These are phyloP conservation scores for Xanthoconium separans DNA, from an alignment of 1,284 basidiomycete genomes.

Conservation along the genomic window DNA sequence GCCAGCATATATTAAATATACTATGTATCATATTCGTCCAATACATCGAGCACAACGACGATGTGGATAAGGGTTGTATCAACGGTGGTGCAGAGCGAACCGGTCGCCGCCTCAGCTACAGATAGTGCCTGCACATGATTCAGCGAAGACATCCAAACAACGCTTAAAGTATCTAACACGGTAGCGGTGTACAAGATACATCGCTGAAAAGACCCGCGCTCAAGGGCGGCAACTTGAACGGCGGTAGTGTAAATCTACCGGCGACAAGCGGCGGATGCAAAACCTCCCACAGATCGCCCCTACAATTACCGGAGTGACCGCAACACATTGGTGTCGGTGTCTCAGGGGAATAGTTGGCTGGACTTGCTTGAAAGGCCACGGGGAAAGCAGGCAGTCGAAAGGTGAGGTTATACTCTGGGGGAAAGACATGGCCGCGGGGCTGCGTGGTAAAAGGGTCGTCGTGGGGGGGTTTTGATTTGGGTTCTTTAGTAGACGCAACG, in stretches of 20 bases:
- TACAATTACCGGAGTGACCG: constrained; percentile 25
- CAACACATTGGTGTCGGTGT: constrained; percentile 28
- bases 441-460: constrained; percentile 26
- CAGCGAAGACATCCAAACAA: not conserved
- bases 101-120: too few relatives aligned
- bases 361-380: not conserved
- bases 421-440: not conserved
- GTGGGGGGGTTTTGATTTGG: not conserved
- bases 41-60: too few relatives aligned
- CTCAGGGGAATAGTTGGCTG: constrained; percentile 9
- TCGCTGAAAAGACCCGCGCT: constrained; percentile 18
- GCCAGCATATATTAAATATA: too few relatives aligned
- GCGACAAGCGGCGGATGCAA: constrained; percentile 26
- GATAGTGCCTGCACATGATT: too few relatives aligned
- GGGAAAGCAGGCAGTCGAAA: constrained; percentile 21
- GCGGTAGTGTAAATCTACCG: constrained; percentile 22
- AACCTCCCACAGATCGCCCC: constrained; percentile 28
- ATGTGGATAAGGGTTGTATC: too few relatives aligned
- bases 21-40: too few relatives aligned
- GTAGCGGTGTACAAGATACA: not conserved
- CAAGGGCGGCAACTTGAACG: constrained; percentile 28
- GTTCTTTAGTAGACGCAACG: not conserved
- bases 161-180: constrained; percentile 1
- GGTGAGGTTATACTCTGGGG: not conserved
- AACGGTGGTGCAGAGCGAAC: too few relatives aligned